Base-by-base conservation (phyloP, 2,329 filamentous ascomycete genomes). In the Fusarium sambucinum region DNA sequence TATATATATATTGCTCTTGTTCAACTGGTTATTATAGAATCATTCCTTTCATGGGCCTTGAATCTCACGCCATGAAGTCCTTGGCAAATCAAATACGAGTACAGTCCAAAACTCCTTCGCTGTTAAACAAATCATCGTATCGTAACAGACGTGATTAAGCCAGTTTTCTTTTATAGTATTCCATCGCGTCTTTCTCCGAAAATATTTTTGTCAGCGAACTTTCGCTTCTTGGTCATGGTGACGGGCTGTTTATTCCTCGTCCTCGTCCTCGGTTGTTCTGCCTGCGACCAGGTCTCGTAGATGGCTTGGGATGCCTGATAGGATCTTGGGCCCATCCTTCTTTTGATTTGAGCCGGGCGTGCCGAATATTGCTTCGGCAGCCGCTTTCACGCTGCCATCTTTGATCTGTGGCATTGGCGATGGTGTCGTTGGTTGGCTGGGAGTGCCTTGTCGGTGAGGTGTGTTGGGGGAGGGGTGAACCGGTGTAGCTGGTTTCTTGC, bases 31-130 rank as follows among this genome's bases (percentile, higher is more conserved):
- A 11, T 21, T 21, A 25, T 27, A 9, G 25, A 37, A 38, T 52
- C 10, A 27, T 35, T 23, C 9, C 16, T 7, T 29, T 54, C 27
- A 21, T 27, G 29, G 32, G 12, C 9, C 25, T 23, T n/a, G n/a
- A 6, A 38, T 35, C 17, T 11, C n/a, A 32, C 14, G 21, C 11
- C 5, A 16, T 38, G 8, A 19, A 13, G 4, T 25, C 16, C 27
- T 40, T 16, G 16, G 29, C 6, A 21, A 38, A 47, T n/a, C 27
- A 40, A 25, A 23, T 55, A 11, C 9, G 9, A 14, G 32, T 17
- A 19, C 44, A 35, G 29, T 33, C 16, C 37, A 32, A 65, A 50
- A 55, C 55, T 51, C 50, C 25, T 37, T 48, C 16, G 37, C 19
- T 41, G 8, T 19, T 14, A 30, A 58, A 45, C 42, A 47, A 21